Evolutionary conservation across 306 rosid genomes (phyloP).

Genomic region (Quillaja saponaria): DNA sequence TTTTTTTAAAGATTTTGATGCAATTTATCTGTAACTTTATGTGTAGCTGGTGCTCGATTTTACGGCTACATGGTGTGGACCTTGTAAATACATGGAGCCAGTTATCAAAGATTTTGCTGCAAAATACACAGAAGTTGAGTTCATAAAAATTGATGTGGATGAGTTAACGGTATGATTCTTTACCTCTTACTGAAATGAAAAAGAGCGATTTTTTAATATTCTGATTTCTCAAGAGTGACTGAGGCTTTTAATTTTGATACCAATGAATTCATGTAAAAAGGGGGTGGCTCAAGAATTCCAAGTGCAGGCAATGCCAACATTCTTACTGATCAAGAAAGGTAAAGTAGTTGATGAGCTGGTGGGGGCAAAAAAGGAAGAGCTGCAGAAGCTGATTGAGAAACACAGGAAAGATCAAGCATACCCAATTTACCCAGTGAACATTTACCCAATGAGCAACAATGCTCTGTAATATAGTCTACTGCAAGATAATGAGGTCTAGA

Average conservation of each 20-base stretch:
- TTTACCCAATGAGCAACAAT: neutral
- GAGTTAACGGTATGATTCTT: constrained; percentile 49
- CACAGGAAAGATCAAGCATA: constrained; percentile 39
- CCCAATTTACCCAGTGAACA: too few relatives aligned
- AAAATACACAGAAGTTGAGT: constrained; percentile 60
- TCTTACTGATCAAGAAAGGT: constrained; percentile 66
- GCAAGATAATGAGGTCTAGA: neutral
- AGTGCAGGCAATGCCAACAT: constrained; percentile 70
- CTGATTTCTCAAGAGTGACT: neutral
- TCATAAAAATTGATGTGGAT: constrained; percentile 74
- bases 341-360: constrained; percentile 50
- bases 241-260: neutral
- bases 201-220: neutral
- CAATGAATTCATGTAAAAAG: constrained; percentile 38
- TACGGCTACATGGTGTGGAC: constrained; percentile 83
- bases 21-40: neutral
- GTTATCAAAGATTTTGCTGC: constrained; percentile 50
- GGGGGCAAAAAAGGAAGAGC: constrained; percentile 75
- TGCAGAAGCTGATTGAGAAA: constrained; percentile 59
- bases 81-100: constrained; percentile 74
- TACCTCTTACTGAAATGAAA: neutral
- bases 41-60: constrained; percentile 77
- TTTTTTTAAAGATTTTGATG: neutral
- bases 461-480: constrained; percentile 5
- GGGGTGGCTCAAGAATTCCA: constrained; percentile 60